Base-by-base conservation (phyloP, 164 flowering plant genomes). In the Brasenia schreberi region DNA sequence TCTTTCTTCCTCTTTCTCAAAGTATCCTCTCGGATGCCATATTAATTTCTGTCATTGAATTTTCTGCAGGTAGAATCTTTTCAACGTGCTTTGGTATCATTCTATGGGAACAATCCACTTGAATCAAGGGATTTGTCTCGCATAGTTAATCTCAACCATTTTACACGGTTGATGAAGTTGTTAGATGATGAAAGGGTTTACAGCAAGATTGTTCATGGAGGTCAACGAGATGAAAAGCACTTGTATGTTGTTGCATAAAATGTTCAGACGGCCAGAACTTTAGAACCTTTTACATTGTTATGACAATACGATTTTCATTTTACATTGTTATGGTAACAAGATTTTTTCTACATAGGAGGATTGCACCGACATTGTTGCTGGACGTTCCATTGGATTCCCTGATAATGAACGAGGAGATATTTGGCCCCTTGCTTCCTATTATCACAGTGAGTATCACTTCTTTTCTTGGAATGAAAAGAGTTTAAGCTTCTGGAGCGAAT, bases 361-460 rank as follows among this genome's bases (percentile, higher is more conserved):
- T 94, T 76, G 81, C 91, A 77, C 98, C 98, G 19, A 89, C 98
- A 59, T 64, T 94, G 61, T 73, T 94, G 72, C 69, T 90, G 72
- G 97, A 90, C 82, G 92, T 81, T 68, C 96, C 98, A 42, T 79
- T 66, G 64, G 87, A 94, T 66, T 86, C 96, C 66, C 61, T 84
- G 77, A 83, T 94, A 74, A 93, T 93, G 98, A 83, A 64, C 39
- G 98, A 90, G 71, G 97, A 93, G 81, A 89, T 93, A 68, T 90
- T 90, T 77, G 98, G 98, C 58, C 98, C 98, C 5, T 75, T 94
- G 65, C 95, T 90, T 70, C 96, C 98, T 64, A 93, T 93, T 66
- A 0, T 93, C 65, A 81, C 82, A 71, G 98, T 93, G 75, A 67
- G 82, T 63, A 66, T 18, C 64, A 14, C 42, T 17, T n/a, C 27